These are phyloP conservation scores for Samsoniella hepiali DNA, from an alignment of 2,329 filamentous ascomycete species.

Conservation along the genomic window DNA sequence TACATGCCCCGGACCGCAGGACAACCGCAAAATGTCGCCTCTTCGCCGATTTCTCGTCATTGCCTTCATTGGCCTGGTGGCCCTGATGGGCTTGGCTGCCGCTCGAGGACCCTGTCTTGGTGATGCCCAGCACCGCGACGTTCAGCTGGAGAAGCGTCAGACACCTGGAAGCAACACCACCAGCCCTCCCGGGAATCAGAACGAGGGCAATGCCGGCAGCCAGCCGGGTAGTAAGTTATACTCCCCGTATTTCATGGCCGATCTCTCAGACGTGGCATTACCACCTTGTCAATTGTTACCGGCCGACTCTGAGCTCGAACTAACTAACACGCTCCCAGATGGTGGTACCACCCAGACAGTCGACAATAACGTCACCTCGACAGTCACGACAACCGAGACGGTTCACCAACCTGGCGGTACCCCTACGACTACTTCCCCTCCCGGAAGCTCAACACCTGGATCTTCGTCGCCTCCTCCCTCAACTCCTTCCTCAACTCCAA, in stretches of 20 bases:
- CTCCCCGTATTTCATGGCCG: not conserved
- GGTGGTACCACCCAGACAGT: not conserved
- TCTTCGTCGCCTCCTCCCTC: not conserved
- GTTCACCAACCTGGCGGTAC: slow-evolving; percentile 10
- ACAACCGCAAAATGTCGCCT: slow-evolving; percentile 12
- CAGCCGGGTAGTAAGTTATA: slow-evolving; percentile 6
- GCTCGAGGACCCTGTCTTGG: slow-evolving; percentile 6
- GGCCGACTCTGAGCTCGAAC: not conserved
- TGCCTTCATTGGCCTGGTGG: slow-evolving; percentile 37
- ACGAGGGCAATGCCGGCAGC: not conserved
- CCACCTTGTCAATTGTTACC: not conserved
- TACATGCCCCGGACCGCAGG: slow-evolving; percentile 6
- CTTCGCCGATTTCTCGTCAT: slow-evolving; percentile 14
- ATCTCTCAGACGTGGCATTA: not conserved
- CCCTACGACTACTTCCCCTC: not conserved
- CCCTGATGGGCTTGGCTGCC: slow-evolving; percentile 31
- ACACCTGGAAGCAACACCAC: slow-evolving; percentile 13
- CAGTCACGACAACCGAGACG: slow-evolving; percentile 6
- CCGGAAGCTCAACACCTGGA: not conserved
- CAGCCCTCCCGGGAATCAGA: not conserved
- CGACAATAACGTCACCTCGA: not conserved
- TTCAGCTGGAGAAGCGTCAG: slow-evolving; percentile 15
- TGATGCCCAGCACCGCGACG: slow-evolving; percentile 2
- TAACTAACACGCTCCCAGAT: not conserved
- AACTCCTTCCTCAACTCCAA: not conserved